A percentile compares a stretch with the other conserved stretches of the same genome.
These are phyloP conservation scores for Phytophthora palmivora DNA, from an alignment of 352 stramenopile genomes.

Conservation along the genomic window DNA sequence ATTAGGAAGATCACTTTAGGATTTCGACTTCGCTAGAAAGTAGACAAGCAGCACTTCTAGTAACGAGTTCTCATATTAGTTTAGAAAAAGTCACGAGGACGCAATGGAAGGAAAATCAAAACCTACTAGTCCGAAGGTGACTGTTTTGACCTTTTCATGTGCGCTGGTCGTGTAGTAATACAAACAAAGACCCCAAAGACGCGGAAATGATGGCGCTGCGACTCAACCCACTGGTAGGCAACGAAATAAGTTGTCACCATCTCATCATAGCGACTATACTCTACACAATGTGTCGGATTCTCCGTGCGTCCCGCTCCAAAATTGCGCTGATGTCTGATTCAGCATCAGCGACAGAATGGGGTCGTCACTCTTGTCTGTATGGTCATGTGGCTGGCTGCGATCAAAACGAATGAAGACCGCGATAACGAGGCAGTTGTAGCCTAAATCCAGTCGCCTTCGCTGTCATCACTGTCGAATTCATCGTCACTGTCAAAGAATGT, in stretches of 20 bases:
- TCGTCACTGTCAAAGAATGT: conserved; percentile 63
- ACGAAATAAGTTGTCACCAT: conserved; percentile 1
- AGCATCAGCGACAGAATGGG: conserved; percentile 4
- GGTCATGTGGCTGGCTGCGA: conserved; percentile 8
- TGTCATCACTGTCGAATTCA: conserved; percentile 69
- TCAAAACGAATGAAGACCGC: conserved; percentile 1
- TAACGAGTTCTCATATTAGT: conserved; percentile 39
- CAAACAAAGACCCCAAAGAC: conserved; percentile 17
- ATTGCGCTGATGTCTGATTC: conserved; percentile 19
- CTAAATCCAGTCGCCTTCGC: conserved; percentile 84
- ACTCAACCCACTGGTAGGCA: conserved; percentile 3
- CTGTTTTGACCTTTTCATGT: conserved; percentile 12
- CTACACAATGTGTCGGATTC: background rate
- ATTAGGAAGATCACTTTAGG: no score
- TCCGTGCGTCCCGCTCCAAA: conserved; percentile 18
- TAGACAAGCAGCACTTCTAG: conserved; percentile 9
- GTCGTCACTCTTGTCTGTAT: conserved; percentile 20
- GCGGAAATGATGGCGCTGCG: conserved; percentile 1
- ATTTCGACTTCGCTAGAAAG: no score
- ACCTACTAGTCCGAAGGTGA: conserved; percentile 16
- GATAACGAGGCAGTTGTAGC: conserved; percentile 1
- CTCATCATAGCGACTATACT: background rate
- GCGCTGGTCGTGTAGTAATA: conserved; percentile 24
- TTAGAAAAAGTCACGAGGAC: conserved; percentile 29
- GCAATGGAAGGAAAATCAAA: conserved; percentile 23